Evolutionary conservation across 1,284 basidiomycete species (phyloP).

Genomic region (Puccinia polysora): DNA sequence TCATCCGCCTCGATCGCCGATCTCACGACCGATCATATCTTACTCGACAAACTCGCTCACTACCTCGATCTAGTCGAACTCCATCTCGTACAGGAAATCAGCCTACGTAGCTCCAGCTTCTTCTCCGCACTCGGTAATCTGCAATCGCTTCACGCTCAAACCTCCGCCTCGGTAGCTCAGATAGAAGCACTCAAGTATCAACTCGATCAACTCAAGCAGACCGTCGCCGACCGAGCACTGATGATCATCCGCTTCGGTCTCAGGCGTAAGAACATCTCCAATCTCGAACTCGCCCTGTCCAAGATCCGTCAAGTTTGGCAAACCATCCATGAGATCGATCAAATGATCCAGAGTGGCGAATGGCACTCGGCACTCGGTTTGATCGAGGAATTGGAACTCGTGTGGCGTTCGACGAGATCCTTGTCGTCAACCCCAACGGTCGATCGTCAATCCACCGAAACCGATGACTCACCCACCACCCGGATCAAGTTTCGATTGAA

Average conservation of each 20-base stretch:
- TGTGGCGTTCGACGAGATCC: constrained; percentile 57
- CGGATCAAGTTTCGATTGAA: background rate
- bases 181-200: constrained; percentile 69
- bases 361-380: constrained; percentile 76
- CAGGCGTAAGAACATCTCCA: constrained; percentile 62
- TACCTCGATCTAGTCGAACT: constrained; percentile 92
- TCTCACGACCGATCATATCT: constrained; percentile 58
- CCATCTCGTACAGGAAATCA: constrained; percentile 89
- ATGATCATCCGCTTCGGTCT: constrained; percentile 66
- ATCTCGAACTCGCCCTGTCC: constrained; percentile 59
- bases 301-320: constrained; percentile 61
- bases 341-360: constrained; percentile 71
- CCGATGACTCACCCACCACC: constrained; percentile 15
- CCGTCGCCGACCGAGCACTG: constrained; percentile 70
- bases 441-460: background rate
- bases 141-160: constrained; percentile 84
- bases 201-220: constrained; percentile 70
- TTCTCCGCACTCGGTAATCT: constrained; percentile 93
- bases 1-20: constrained; percentile 53
- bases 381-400: constrained; percentile 66
- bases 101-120: constrained; percentile 82
- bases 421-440: background rate
- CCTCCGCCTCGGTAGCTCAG: constrained; percentile 70
- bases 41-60: constrained; percentile 86
- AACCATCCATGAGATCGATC: constrained; percentile 69